Evolutionary conservation across 345 rosid species (phyloP).

Genomic region (Iberis pinnata): DNA sequence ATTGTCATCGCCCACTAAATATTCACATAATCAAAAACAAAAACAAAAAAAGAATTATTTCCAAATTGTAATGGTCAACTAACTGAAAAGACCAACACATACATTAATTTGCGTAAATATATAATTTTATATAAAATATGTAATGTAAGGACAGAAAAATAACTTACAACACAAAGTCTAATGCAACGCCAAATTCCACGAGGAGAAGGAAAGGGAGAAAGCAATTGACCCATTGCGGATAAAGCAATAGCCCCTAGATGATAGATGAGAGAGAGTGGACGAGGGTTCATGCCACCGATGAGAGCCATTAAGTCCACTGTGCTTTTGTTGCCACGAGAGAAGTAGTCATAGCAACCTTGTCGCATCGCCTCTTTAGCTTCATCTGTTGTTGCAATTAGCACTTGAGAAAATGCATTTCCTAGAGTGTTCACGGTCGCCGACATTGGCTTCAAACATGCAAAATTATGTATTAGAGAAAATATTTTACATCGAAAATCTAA

Average conservation of each 20-base stretch:
- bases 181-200: conserved; percentile 30
- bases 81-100: too few species aligned
- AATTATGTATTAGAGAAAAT: too few species aligned
- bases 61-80: too few species aligned
- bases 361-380: conserved; percentile 32
- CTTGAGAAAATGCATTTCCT: conserved; percentile 29
- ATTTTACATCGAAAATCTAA: too few species aligned
- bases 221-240: conserved; percentile 20
- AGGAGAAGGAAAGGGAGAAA: conserved; percentile 35
- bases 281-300: conserved; percentile 31
- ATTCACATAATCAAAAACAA: too few species aligned
- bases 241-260: conserved; percentile 28
- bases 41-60: too few species aligned
- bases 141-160: neutral
- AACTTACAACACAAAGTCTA: conserved; percentile 25
- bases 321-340: conserved; percentile 21
- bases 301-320: conserved; percentile 26
- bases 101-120: too few species aligned
- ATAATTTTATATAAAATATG: too few species aligned
- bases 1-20: conserved; percentile 34
- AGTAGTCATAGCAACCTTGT: conserved; percentile 20
- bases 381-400: conserved; percentile 21
- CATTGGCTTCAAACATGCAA: conserved; percentile 7
- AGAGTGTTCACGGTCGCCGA: conserved; percentile 22
- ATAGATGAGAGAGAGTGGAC: conserved; percentile 26